Conservation (phyloP, 2,329 filamentous ascomycete species). For the Dissoconium aciculare region DNA sequence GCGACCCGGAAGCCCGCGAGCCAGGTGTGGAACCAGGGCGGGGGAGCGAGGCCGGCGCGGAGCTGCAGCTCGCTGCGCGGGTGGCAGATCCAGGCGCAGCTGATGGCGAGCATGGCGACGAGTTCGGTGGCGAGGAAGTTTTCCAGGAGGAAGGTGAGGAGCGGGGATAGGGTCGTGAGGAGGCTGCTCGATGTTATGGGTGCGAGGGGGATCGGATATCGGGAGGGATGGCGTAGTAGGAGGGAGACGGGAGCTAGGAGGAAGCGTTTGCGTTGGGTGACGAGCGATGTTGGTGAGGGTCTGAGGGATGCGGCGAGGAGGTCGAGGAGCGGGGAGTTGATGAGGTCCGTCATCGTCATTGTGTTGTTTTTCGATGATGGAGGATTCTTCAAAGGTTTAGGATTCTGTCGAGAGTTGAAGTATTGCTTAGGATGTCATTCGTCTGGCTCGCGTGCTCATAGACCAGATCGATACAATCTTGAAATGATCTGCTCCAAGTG, state of each 20-base stretch:
- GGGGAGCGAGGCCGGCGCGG: neutral
- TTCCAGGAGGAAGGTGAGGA: neutral
- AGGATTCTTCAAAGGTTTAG: no score
- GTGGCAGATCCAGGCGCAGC: neutral
- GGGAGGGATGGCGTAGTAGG: neutral
- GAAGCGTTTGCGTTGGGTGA: neutral
- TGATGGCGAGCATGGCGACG: neutral
- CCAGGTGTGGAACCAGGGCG: neutral
- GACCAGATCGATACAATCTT: no score
- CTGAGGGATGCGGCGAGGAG: neutral
- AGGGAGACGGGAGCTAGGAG: neutral
- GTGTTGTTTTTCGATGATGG: no score
- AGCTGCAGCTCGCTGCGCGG: neutral
- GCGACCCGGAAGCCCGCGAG: neutral
- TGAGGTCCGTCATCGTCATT: no score
- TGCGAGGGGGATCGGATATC: neutral
- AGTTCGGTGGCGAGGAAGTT: neutral
- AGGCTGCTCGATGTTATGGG: neutral
- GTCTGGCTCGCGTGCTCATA: no score
- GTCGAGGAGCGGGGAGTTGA: no score
- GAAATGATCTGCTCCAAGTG: no score
- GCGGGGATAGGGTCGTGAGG: neutral
- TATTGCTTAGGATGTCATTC: no score
- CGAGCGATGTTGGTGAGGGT: neutral
- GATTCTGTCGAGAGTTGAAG: no score